Base-by-base conservation (phyloP, 305 asterid genomes). In the Stenogyne calaminthoides region DNA sequence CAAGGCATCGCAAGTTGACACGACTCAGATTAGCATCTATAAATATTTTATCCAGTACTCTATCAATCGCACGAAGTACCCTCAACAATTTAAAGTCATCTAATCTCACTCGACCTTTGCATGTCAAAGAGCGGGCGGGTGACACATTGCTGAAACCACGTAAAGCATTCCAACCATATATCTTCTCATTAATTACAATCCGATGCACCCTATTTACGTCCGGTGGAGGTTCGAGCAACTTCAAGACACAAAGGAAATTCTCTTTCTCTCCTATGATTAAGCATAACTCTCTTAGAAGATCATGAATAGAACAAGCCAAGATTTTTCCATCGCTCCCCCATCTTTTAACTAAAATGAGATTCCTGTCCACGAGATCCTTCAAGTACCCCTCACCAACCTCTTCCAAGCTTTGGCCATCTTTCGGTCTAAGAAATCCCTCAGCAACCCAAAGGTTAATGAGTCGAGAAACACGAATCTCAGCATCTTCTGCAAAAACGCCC, bases 251-350 rank as follows among this genome's bases (percentile, higher is more conserved):
- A 29, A 55, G 0, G n/a, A 69, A 69, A 37, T 57, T 57, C 32
- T 70, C 74, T n/a, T 20, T 57, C 57, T 56, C 15, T 22, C 19
- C 27, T 9, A 56, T 44, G 1, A 8, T 56, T 19, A 70, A 39
- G 61, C 69, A 71, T 16, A 71, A n/a, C 15, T 71, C 69, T 60
- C 76, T 60, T 15, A 71, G 15, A 1, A 19, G 57, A 60, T 71
- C 69, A 3, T 71, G 76, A 29, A 60, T 32, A 6, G 0, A 2
- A 3, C 52, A 71, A 5, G 12, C 1, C 7, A 0, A 1, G 9
- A 47, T 27, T 29, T 60, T 16, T 29, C 76, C 76, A 46, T 32
- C 18, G 51, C 37, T 9, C 2, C 11, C 8, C 11, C 10, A 6
- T 4, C 2, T 3, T 1, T 2, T 7, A 27, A 60, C 62, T 2